Evolutionary conservation across 352 stramenopile genomes (phyloP).

Genomic region (Phytopythium ostracodes): DNA sequence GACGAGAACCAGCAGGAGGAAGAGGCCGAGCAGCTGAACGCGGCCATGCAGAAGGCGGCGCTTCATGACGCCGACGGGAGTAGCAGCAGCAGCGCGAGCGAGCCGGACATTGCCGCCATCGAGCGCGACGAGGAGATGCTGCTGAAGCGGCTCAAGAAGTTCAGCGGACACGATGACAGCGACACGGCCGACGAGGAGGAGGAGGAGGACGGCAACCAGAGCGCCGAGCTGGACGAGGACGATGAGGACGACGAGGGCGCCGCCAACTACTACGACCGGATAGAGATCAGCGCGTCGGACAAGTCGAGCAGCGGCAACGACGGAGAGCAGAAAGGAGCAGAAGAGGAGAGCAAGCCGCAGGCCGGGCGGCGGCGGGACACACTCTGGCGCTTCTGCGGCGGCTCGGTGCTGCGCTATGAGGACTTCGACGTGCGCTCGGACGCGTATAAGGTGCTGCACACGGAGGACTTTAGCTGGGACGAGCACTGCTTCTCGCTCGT

Average conservation of each 20-base stretch:
- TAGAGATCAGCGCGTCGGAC: constrained; percentile 4
- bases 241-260: constrained; percentile 17
- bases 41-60: constrained; percentile 9
- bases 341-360: constrained; percentile 49
- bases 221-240: constrained; percentile 17
- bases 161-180: constrained; percentile 48
- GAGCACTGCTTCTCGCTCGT: constrained; percentile 87
- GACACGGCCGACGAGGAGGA: constrained; percentile 54
- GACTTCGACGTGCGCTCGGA: constrained; percentile 85
- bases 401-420: constrained; percentile 70
- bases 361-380: constrained; percentile 46
- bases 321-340: constrained; percentile 47
- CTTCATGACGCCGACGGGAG: constrained; percentile 10
- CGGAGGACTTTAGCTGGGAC: constrained; percentile 87
- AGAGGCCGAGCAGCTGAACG: constrained; percentile 9
- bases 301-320: constrained; percentile 6
- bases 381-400: constrained; percentile 80
- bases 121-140: constrained; percentile 72
- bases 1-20: constrained; percentile 7
- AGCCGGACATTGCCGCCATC: constrained; percentile 65
- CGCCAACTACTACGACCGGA: constrained; percentile 7
- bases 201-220: constrained; percentile 28
- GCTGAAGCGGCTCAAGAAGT: constrained; percentile 61
- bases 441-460: constrained; percentile 82
- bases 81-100: constrained; percentile 47